These are phyloP conservation scores for Sclerotinia subarctica DNA, from an alignment of 2,329 filamentous ascomycete genomes.

Conservation along the genomic window DNA sequence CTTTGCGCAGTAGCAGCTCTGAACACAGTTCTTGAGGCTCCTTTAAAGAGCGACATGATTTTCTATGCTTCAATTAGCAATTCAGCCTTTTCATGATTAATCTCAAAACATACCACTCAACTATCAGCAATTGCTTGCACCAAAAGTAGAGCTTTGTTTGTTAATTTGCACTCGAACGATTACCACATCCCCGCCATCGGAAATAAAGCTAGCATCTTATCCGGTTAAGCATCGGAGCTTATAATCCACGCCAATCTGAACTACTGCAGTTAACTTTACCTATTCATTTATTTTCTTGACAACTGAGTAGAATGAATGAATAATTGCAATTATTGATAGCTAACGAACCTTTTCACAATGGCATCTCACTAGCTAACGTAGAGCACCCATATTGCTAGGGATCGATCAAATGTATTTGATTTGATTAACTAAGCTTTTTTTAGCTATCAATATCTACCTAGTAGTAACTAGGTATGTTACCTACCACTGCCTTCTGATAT, in stretches of 20 bases:
- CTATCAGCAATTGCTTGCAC: conserved; percentile 12
- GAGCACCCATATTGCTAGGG: too few relatives aligned
- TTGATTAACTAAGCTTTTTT: not conserved
- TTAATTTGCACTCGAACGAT: conserved; percentile 6
- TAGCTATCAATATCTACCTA: too few relatives aligned
- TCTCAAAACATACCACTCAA: conserved; percentile 6
- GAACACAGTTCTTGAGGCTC: conserved; percentile 32
- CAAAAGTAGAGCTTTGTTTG: conserved; percentile 12
- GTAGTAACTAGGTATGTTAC: not conserved
- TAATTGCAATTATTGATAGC: not conserved
- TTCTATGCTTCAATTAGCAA: conserved; percentile 21
- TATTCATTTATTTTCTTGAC: conserved; percentile 3
- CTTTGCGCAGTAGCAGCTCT: conserved; percentile 29
- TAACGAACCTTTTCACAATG: too few relatives aligned
- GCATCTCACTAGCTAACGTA: not conserved
- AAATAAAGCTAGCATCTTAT: conserved; percentile 5
- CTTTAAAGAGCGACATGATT: conserved; percentile 37
- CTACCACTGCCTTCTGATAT: not conserved
- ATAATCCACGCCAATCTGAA: not conserved
- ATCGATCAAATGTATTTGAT: not conserved
- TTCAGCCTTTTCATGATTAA: not conserved
- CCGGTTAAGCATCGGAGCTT: conserved; percentile 1
- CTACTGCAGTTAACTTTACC: not conserved
- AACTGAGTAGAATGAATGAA: not conserved
- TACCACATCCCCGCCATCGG: conserved; percentile 9